Conservation (phyloP, 768 basidiomycete species). For the Leccinum fibrillosum region DNA sequence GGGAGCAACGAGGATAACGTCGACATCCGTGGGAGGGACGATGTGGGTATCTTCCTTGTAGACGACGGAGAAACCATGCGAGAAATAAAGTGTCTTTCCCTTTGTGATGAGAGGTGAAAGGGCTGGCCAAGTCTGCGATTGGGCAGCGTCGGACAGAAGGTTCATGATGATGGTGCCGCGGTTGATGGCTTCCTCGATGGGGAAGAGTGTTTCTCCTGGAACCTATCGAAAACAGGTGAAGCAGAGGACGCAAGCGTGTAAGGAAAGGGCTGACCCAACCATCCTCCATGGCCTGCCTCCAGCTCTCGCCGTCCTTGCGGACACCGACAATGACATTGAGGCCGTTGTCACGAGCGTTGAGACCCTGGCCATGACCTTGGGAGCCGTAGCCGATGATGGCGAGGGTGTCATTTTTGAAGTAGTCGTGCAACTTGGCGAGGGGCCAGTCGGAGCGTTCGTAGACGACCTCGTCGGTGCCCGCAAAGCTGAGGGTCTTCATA, state of each 20-base stretch:
- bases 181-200: constrained; percentile 96
- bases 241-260: neutral
- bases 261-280: constrained; percentile 71
- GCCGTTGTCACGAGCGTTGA: constrained; percentile 99
- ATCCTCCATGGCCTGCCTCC: constrained; percentile 93
- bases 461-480: constrained; percentile 88
- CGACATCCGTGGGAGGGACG: constrained; percentile 86
- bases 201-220: constrained; percentile 95
- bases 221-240: constrained; percentile 44
- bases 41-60: constrained; percentile 98
- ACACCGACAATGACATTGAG: constrained; percentile 99
- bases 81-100: constrained; percentile 99
- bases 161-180: constrained; percentile 99
- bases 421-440: constrained; percentile 94
- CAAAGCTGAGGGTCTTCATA: constrained; percentile 94
- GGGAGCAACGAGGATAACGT: constrained; percentile 98
- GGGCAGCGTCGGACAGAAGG: constrained; percentile 98
- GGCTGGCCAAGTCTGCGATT: constrained; percentile 90
- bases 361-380: constrained; percentile 96
- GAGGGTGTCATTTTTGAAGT: constrained; percentile 99
- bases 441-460: constrained; percentile 99
- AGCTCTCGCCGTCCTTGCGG: constrained; percentile 93
- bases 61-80: constrained; percentile 98
- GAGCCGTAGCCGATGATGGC: constrained; percentile 99
- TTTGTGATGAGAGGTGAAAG: constrained; percentile 95